Conservation (phyloP, 2,329 filamentous ascomycete genomes). For the Talaromyces sp. region DNA sequence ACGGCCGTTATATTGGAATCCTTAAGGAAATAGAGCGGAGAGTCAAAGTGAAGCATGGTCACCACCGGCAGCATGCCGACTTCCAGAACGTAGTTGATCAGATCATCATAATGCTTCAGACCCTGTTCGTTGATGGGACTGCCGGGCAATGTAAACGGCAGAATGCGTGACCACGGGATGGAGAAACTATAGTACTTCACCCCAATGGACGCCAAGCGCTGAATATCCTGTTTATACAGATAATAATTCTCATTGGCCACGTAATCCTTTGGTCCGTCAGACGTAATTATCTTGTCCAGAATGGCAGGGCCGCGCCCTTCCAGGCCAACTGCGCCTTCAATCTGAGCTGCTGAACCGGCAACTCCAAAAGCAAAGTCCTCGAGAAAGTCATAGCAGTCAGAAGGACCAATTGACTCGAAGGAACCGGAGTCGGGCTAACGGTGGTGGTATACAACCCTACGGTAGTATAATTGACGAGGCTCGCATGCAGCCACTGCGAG, state of each 20-base stretch:
- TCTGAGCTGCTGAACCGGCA: slow-evolving; percentile 37
- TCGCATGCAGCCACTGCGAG: slow-evolving; percentile 25
- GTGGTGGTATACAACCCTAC: slow-evolving; percentile 46
- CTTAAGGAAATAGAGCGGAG: slow-evolving; percentile 19
- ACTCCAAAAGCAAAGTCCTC: slow-evolving; percentile 40
- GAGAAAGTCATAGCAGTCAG: slow-evolving; percentile 28
- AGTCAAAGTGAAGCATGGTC: slow-evolving; percentile 34
- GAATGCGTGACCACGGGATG: slow-evolving; percentile 44
- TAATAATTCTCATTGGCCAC: slow-evolving; percentile 47
- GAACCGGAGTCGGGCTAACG: slow-evolving; percentile 50
- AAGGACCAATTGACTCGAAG: slow-evolving; percentile 45
- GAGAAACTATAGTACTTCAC: slow-evolving; percentile 39
- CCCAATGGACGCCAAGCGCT: slow-evolving; percentile 32
- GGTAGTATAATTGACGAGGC: slow-evolving; percentile 26
- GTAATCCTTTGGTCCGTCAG: slow-evolving; percentile 38
- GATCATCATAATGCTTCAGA: slow-evolving; percentile 44
- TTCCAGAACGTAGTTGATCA: slow-evolving; percentile 40
- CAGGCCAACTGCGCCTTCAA: slow-evolving; percentile 38
- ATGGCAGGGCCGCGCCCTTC: slow-evolving; percentile 36
- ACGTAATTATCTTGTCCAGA: slow-evolving; percentile 31
- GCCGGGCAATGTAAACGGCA: slow-evolving; percentile 41
- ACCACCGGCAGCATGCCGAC: slow-evolving; percentile 40
- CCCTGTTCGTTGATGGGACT: slow-evolving; percentile 43
- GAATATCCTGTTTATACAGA: slow-evolving; percentile 44
- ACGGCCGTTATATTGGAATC: slow-evolving; percentile 12